phyloP scores from a whole-genome alignment of 495 filamentous ascomycete genomes.

The Penicillium bovifimosum region DNA sequence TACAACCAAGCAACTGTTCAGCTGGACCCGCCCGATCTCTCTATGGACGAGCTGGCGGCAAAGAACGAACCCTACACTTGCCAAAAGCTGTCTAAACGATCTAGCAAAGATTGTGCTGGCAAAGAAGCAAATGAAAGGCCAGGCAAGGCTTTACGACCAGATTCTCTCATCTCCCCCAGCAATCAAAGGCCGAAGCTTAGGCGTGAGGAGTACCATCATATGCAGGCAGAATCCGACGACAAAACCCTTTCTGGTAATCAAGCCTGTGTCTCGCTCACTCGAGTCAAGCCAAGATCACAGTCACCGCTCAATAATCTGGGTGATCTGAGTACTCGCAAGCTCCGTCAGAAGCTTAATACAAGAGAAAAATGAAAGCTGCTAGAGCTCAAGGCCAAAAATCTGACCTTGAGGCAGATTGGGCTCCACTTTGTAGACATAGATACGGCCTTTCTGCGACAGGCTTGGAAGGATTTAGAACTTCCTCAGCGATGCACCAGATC shows the following conservation, averaged over 20 bases:
- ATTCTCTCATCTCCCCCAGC: not conserved
- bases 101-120: not conserved
- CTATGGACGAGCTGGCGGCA: not conserved
- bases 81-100: not conserved
- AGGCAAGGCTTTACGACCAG: not conserved
- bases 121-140: not conserved
- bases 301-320: not conserved
- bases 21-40: not conserved
- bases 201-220: not conserved
- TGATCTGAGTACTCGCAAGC: not conserved
- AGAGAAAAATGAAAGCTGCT: conserved; percentile 3
- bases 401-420: not conserved
- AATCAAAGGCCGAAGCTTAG: not conserved
- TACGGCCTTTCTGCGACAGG: not conserved
- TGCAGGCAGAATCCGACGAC: not conserved
- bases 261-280: not conserved
- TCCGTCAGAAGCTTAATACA: conserved; percentile 1
- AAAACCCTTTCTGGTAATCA: not conserved
- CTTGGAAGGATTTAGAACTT: not conserved
- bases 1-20: not conserved
- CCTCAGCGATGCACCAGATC: not conserved
- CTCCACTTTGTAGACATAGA: not conserved
- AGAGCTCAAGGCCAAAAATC: conserved; percentile 8
- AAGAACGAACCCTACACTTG: not conserved
- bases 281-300: conserved; percentile 5